Percentiles rank a stretch among this genome's conserved stretches.
phyloP scores from a whole-genome alignment of 108 stramenopile species.

The Craspedostauros australis region DNA sequence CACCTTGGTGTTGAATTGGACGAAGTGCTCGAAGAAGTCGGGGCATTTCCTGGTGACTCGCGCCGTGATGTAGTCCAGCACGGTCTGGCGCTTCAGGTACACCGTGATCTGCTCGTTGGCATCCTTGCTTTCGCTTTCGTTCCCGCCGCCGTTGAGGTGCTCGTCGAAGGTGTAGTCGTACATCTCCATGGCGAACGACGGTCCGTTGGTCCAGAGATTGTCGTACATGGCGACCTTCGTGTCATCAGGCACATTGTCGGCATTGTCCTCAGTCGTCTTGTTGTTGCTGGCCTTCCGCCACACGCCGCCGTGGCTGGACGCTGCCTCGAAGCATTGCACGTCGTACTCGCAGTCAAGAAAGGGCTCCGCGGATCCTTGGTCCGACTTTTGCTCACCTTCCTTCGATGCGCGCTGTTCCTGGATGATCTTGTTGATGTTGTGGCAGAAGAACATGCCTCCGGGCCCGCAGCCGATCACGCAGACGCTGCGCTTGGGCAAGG shows the following conservation, averaged over 20 bases:
- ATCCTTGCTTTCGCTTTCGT: no score
- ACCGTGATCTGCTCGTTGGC: not conserved
- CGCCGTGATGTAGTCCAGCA: not conserved
- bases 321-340: constrained; percentile 29
- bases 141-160: not conserved
- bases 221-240: no score
- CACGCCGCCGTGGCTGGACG: constrained; percentile 29
- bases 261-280: no score
- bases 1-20: not conserved
- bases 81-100: not conserved
- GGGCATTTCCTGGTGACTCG: not conserved
- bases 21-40: not conserved
- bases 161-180: not conserved
- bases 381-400: no score
- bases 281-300: no score
- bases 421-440: no score
- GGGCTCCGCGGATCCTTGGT: no score
- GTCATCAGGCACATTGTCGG: no score
- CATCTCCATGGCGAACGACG: no score
- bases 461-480: constrained; percentile 58
- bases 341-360: not conserved
- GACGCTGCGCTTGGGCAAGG: no score
- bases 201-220: no score
- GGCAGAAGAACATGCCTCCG: constrained; percentile 49
- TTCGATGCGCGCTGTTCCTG: no score